Percentiles rank a stretch among this genome's conserved stretches.
Evolutionary conservation across 805 yeast species (phyloP).

Genomic region (Myxozyma monticola): DNA sequence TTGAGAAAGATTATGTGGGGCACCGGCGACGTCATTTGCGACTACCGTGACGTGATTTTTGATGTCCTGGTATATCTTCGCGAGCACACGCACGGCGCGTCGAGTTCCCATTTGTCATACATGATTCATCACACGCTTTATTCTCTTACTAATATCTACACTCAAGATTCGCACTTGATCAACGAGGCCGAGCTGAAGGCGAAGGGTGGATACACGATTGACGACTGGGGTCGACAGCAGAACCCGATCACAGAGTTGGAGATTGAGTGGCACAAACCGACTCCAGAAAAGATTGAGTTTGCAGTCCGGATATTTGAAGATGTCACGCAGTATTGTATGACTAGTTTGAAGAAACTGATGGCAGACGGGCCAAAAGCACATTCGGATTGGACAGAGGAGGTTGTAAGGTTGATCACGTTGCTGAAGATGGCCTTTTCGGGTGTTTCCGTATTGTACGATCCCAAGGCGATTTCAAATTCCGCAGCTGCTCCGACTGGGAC

Average conservation of each 20-base stretch:
- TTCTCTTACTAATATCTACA: constrained; percentile 55
- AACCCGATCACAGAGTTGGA: constrained; percentile 38
- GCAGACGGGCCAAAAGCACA: constrained; percentile 30
- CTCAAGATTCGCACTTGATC: constrained; percentile 31
- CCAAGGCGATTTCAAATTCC: constrained; percentile 43
- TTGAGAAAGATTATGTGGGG: constrained; percentile 70
- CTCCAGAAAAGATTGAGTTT: constrained; percentile 52
- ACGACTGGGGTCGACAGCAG: constrained; percentile 46
- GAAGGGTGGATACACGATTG: constrained; percentile 33
- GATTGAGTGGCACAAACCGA: constrained; percentile 78
- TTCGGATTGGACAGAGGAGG: constrained; percentile 47
- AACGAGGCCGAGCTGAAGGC: constrained; percentile 14
- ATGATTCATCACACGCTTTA: constrained; percentile 67
- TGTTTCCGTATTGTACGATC: constrained; percentile 68
- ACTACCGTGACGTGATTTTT: constrained; percentile 47
- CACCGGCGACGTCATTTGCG: constrained; percentile 55
- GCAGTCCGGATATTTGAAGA: constrained; percentile 60
- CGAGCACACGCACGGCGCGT: constrained; percentile 59
- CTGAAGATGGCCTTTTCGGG: constrained; percentile 68
- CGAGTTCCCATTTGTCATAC: constrained; percentile 60
- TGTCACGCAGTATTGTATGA: constrained; percentile 42
- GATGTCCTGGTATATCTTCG: constrained; percentile 49
- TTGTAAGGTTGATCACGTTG: constrained; percentile 56
- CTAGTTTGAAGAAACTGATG: constrained; percentile 40
- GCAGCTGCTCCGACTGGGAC: neutral